These are phyloP conservation scores for Solanum chmielewskii DNA, from an alignment of 257 asterid genomes.

Conservation along the genomic window DNA sequence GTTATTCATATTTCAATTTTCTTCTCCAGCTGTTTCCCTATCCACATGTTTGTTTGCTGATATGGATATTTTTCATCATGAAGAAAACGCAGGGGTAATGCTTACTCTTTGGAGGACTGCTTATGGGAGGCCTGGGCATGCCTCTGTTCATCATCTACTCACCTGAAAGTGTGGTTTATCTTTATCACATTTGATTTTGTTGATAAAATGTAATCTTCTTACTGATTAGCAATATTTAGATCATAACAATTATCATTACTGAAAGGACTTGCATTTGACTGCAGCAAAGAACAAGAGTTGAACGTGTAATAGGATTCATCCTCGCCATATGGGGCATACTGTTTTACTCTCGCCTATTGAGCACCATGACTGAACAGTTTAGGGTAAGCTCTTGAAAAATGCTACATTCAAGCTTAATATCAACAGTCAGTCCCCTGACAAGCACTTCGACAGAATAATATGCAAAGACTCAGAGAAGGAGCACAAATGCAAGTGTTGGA, in stretches of 20 bases:
- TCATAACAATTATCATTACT: conserved; percentile 9
- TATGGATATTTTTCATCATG: conserved; percentile 4
- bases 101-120: conserved; percentile 89
- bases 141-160: conserved; percentile 92
- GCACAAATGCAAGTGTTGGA: conserved; percentile 92
- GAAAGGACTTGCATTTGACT: conserved; percentile 21
- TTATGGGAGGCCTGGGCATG: conserved; percentile 99
- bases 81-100: conserved; percentile 47
- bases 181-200: conserved; percentile 7
- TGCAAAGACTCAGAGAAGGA: conserved; percentile 91
- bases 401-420: conserved; percentile 9
- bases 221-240: conserved; percentile 12
- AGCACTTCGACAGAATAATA: conserved; percentile 52
- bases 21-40: background rate
- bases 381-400: conserved; percentile 49
- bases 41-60: conserved; percentile 8
- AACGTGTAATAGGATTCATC: conserved; percentile 79
- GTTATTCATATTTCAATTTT: background rate
- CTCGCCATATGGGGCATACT: conserved; percentile 98
- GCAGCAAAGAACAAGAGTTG: conserved; percentile 96
- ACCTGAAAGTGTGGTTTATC: conserved; percentile 67
- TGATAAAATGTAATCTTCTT: conserved; percentile 15
- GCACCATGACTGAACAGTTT: conserved; percentile 98
- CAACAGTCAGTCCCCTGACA: conserved; percentile 15
- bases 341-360: conserved; percentile 82